phyloP scores from a whole-genome alignment of 805 yeast genomes.

The Candida germanica region DNA sequence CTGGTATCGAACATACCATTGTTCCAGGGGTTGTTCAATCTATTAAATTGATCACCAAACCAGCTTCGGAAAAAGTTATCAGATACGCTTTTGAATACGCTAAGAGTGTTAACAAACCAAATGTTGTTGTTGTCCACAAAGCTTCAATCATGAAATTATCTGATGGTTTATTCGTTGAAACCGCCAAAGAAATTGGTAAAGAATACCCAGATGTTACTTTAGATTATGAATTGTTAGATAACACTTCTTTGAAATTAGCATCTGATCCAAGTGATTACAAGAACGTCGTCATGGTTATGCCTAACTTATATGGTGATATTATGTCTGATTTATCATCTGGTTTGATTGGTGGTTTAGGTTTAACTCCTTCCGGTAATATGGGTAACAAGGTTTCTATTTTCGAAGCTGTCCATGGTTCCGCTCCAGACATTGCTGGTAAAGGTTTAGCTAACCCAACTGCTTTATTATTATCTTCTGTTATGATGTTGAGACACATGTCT shows the following conservation, averaged over 20 bases:
- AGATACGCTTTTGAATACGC: constrained; percentile 98
- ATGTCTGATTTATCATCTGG: constrained; percentile 98
- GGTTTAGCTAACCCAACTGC: constrained; percentile 99
- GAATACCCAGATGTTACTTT: constrained; percentile 89
- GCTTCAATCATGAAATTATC: constrained; percentile 98
- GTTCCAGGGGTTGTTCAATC: constrained; percentile 99
- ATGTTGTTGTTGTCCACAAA: constrained; percentile 94
- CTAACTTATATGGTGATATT: constrained; percentile 98
- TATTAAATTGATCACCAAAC: constrained; percentile 93
- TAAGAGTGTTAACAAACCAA: constrained; percentile 77
- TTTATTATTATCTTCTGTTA: constrained; percentile 87
- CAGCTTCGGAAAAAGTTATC: constrained; percentile 94
- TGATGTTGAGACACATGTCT: constrained; percentile 99
- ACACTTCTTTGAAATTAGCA: constrained; percentile 88
- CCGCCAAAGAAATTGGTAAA: constrained; percentile 84
- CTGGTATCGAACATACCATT: constrained; percentile 97
- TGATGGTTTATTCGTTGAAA: constrained; percentile 92
- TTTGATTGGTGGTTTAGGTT: constrained; percentile 96
- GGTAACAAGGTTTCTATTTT: constrained; percentile 97
- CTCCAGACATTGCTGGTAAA: constrained; percentile 99
- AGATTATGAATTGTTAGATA: constrained; percentile 87
- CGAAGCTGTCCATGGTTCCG: constrained; percentile 99
- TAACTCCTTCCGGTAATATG: constrained; percentile 99
- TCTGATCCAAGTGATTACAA: constrained; percentile 85
- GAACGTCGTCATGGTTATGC: constrained; percentile 95